phyloP scores from a whole-genome alignment of 768 basidiomycete genomes.

The Lentinula boryana region DNA sequence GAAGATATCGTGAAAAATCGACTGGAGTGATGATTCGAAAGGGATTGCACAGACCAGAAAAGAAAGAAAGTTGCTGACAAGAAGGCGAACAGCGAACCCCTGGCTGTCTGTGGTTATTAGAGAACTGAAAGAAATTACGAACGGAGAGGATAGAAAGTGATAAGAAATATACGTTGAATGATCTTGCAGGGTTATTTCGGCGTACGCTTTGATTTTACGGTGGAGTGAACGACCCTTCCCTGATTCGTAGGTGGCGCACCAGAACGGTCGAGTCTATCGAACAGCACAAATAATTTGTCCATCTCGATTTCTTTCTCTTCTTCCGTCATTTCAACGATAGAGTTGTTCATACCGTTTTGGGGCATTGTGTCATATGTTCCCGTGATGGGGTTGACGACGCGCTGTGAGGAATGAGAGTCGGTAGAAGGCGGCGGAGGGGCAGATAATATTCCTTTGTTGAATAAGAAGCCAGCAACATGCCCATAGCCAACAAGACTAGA shows the following conservation, averaged over 20 bases:
- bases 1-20: background rate
- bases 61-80: background rate
- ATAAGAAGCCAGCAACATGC: constrained; percentile 62
- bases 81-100: too few relatives aligned
- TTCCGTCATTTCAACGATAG: constrained; percentile 68
- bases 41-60: background rate
- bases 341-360: constrained; percentile 25
- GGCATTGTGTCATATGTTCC: constrained; percentile 45
- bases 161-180: background rate
- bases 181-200: background rate
- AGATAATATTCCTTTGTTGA: constrained; percentile 79
- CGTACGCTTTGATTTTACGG: background rate
- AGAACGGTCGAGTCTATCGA: constrained; percentile 79
- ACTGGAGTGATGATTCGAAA: background rate
- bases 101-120: background rate
- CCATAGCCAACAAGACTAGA: constrained; percentile 32
- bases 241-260: constrained; percentile 60
- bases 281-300: constrained; percentile 86
- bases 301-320: constrained; percentile 95
- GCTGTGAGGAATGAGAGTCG: constrained; percentile 12
- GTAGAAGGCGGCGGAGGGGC: constrained; percentile 41
- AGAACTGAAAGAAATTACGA: background rate
- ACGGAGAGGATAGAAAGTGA: background rate
- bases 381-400: constrained; percentile 77
- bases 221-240: constrained; percentile 25